Conservation (phyloP, 129 eudicot genomes). For the Calendula officinalis region DNA sequence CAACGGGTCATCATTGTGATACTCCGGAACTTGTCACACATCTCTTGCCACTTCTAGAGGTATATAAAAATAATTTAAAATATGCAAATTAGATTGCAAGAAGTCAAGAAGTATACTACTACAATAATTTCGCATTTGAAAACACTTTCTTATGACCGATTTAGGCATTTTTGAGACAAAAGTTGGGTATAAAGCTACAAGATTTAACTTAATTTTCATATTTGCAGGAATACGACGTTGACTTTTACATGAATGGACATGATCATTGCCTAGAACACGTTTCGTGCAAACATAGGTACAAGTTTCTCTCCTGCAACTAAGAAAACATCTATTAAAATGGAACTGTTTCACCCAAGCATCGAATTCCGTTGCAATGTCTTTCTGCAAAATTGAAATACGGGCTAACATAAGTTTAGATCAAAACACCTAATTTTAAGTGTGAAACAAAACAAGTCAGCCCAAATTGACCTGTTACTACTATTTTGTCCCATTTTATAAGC, state of each 20-base stretch:
- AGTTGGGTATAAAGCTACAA: background rate
- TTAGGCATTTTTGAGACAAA: background rate
- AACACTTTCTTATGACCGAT: background rate
- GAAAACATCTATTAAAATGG: background rate
- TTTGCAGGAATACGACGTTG: conserved; percentile 51
- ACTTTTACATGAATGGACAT: conserved; percentile 64
- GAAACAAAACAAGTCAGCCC: too few relatives aligned
- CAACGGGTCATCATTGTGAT: conserved; percentile 64
- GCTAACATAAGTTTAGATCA: too few relatives aligned
- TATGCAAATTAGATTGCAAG: too few relatives aligned
- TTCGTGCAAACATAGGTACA: conserved; percentile 44
- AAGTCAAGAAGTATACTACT: too few relatives aligned
- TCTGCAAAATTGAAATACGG: too few relatives aligned
- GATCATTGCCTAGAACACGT: conserved; percentile 63
- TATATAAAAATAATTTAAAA: too few relatives aligned
- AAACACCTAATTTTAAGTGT: too few relatives aligned
- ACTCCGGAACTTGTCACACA: conserved; percentile 49
- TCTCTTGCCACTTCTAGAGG: conserved; percentile 60
- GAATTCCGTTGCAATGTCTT: too few relatives aligned
- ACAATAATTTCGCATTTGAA: background rate
- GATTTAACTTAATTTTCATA: background rate
- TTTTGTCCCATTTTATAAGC: too few relatives aligned
- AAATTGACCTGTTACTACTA: too few relatives aligned
- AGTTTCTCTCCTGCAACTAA: background rate
- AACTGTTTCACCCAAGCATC: too few relatives aligned